Percentiles rank a stretch among this genome's conserved stretches.
phyloP scores from a whole-genome alignment of 352 stramenopile genomes.

The Phytophthora sp. region DNA sequence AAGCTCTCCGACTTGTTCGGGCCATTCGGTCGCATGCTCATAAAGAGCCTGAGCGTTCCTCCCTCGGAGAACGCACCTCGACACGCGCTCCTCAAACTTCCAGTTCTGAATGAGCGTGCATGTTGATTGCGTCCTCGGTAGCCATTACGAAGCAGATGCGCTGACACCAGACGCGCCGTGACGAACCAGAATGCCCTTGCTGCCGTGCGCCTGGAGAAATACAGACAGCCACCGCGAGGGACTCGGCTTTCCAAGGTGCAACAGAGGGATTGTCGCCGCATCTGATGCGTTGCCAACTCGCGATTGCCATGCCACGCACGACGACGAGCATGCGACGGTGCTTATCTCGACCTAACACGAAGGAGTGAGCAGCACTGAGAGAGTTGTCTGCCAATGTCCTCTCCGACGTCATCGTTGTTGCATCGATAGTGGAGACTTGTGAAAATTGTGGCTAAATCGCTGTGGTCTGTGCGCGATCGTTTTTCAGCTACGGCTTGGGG shows the following conservation, averaged over 20 bases:
- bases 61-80: neutral
- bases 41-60: neutral
- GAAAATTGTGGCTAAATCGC: too few relatives aligned
- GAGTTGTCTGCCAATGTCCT: too few relatives aligned
- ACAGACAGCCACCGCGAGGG: neutral
- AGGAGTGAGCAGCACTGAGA: slow-evolving; percentile 2
- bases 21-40: too few relatives aligned
- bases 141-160: slow-evolving; percentile 26
- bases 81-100: neutral
- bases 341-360: slow-evolving; percentile 4
- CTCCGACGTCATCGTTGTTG: too few relatives aligned
- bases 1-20: slow-evolving; percentile 7
- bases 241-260: slow-evolving; percentile 12
- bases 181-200: slow-evolving; percentile 23
- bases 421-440: too few relatives aligned
- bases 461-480: too few relatives aligned
- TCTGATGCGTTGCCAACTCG: slow-evolving; percentile 28
- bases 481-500: neutral
- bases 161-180: slow-evolving; percentile 24
- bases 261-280: slow-evolving; percentile 23
- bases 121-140: slow-evolving; percentile 21
- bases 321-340: slow-evolving; percentile 10
- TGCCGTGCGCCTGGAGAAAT: slow-evolving; percentile 21
- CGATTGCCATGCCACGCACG: slow-evolving; percentile 1
- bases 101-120: slow-evolving; percentile 4